These are phyloP conservation scores for Tuber calosporum DNA, from an alignment of 495 filamentous ascomycete genomes.

Conservation along the genomic window DNA sequence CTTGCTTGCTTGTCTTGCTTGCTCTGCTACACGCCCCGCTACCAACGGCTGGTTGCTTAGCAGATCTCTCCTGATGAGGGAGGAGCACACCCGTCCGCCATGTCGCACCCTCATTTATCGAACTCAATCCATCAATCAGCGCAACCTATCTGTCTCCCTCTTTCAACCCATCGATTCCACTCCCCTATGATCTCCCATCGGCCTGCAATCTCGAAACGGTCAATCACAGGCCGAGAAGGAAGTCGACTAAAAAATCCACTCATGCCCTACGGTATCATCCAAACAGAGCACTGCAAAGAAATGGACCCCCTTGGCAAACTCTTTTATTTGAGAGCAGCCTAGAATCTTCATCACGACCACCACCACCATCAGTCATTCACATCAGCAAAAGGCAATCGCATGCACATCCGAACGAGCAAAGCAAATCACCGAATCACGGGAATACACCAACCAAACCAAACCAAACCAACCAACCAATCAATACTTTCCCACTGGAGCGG, in stretches of 20 bases:
- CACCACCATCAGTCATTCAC: background rate
- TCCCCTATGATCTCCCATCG: conserved; percentile 2
- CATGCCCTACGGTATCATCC: background rate
- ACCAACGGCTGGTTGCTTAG: background rate
- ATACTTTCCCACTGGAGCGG: background rate
- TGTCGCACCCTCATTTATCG: background rate
- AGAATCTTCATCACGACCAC: background rate
- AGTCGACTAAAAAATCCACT: background rate
- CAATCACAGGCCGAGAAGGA: background rate
- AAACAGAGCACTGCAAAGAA: background rate
- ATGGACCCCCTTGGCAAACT: background rate
- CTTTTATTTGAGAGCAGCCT: background rate
- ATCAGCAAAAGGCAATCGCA: conserved; percentile 1
- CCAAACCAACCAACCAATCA: background rate
- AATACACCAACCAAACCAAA: background rate
- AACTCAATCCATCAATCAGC: background rate
- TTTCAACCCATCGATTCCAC: background rate
- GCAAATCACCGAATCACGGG: conserved; percentile 2
- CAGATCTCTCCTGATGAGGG: conserved; percentile 32
- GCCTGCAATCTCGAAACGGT: background rate
- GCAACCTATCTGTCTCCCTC: background rate
- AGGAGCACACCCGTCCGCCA: conserved; percentile 22
- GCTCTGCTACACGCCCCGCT: background rate
- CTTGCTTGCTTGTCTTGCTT: background rate
- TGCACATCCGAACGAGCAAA: background rate